Percentiles rank a stretch among this genome's conserved stretches.
These are phyloP conservation scores for Monotropa hypopitys DNA, from an alignment of 179 eudicot genomes.

Conservation along the genomic window DNA sequence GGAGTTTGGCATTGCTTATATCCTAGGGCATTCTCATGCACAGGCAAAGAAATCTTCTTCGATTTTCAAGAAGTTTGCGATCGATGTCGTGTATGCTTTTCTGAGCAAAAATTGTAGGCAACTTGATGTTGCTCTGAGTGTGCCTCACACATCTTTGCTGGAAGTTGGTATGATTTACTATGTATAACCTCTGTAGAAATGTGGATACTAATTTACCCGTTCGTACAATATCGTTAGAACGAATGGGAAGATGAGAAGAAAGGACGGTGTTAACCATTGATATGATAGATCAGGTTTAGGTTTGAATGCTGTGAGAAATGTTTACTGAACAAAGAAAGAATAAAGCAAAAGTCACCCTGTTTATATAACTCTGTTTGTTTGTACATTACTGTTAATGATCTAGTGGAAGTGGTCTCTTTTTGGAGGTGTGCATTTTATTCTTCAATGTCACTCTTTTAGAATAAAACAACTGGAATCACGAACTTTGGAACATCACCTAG, in stretches of 20 bases:
- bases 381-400: neutral
- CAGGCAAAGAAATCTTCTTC: conserved; percentile 49
- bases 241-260: neutral
- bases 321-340: neutral
- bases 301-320: neutral
- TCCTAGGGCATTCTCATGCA: conserved; percentile 53
- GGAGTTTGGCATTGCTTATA: conserved; percentile 52
- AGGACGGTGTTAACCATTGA: neutral
- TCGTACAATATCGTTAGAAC: neutral
- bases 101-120: conserved; percentile 54
- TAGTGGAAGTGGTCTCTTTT: neutral
- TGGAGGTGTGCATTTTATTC: neutral
- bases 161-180: conserved; percentile 72
- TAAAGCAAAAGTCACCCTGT: neutral
- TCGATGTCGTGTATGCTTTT: conserved; percentile 42
- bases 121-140: conserved; percentile 32
- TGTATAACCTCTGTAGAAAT: conserved; percentile 15
- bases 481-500: too few relatives aligned
- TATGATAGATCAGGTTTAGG: neutral
- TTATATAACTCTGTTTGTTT: neutral
- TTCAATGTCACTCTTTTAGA: too few relatives aligned
- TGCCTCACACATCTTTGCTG: conserved; percentile 50
- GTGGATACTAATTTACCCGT: neutral
- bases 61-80: conserved; percentile 34
- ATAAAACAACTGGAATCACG: too few relatives aligned